phyloP scores from a whole-genome alignment of 2,329 filamentous ascomycete species.

The Ceratocystis albifundus region DNA sequence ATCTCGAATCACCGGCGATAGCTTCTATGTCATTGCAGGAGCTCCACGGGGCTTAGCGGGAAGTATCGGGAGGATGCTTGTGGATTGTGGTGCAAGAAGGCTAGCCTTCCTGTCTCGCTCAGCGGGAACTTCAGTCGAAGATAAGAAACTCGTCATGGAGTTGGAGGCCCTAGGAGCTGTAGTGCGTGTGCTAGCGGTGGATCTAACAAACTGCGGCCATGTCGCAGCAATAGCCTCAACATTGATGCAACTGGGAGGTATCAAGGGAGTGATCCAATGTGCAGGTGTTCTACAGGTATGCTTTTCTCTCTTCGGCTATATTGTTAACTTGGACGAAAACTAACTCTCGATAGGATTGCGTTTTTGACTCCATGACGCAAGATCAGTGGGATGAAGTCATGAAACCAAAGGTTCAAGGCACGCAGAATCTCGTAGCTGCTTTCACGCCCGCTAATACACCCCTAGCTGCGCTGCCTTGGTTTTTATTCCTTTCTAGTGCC shows the following conservation, averaged over 20 bases:
- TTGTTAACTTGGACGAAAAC: neutral
- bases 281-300: slow-evolving; percentile 30
- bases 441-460: slow-evolving; percentile 27
- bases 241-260: slow-evolving; percentile 25
- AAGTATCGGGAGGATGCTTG: slow-evolving; percentile 41
- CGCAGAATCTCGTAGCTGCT: slow-evolving; percentile 33
- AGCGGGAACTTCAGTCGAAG: slow-evolving; percentile 29
- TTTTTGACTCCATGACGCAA: slow-evolving; percentile 31
- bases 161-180: slow-evolving; percentile 30
- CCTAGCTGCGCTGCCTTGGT: slow-evolving; percentile 29
- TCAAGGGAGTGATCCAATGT: slow-evolving; percentile 32
- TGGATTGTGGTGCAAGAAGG: slow-evolving; percentile 39
- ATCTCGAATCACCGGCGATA: slow-evolving; percentile 27
- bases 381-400: slow-evolving; percentile 30
- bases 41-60: slow-evolving; percentile 47
- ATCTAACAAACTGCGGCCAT: slow-evolving; percentile 34
- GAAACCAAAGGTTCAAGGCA: slow-evolving; percentile 32
- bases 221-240: slow-evolving; percentile 27
- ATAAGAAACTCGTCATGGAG: slow-evolving; percentile 29
- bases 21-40: slow-evolving; percentile 45
- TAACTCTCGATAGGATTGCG: slow-evolving; percentile 25
- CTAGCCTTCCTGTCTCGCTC: slow-evolving; percentile 45
- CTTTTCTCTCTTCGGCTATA: neutral
- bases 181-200: slow-evolving; percentile 31
- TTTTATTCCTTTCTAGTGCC: slow-evolving; percentile 28